A percentile compares a stretch with the other conserved stretches of the same genome.
Evolutionary conservation across 129 eudicot genomes (phyloP).

Genomic region (Oenanthe sinensis): DNA sequence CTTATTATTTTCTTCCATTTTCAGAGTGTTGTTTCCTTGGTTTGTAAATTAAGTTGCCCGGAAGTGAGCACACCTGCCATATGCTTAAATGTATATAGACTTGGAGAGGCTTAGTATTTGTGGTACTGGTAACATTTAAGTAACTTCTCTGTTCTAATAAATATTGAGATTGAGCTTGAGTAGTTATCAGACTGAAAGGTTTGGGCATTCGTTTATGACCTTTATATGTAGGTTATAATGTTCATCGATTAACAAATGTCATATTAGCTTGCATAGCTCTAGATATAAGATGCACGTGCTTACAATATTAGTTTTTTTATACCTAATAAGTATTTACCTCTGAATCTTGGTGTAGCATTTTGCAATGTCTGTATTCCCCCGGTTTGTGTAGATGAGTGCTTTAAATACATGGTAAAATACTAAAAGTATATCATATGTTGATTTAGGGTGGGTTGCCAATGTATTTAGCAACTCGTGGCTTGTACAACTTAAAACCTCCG

Average conservation of each 20-base stretch:
- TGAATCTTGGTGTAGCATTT: neutral
- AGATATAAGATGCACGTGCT: neutral
- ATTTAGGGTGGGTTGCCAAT: constrained; percentile 94
- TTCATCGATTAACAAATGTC: neutral
- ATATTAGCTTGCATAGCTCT: neutral
- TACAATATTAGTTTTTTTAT: neutral
- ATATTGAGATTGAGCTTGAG: neutral
- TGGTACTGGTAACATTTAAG: neutral
- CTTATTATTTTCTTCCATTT: neutral
- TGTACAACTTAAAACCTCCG: constrained; percentile 84
- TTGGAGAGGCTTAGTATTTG: neutral
- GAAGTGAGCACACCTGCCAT: neutral
- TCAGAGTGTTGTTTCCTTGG: neutral
- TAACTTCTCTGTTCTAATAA: neutral
- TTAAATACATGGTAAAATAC: neutral
- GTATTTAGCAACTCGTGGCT: constrained; percentile 85
- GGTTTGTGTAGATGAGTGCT: constrained; percentile 1
- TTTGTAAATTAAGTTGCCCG: neutral
- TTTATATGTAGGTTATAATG: neutral
- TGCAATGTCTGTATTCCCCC: neutral
- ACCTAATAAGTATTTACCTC: neutral
- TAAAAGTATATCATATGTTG: constrained; percentile 11
- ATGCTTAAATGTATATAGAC: neutral
- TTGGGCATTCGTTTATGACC: neutral
- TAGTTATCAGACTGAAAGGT: neutral